Evolutionary conservation across 2,329 filamentous ascomycete species (phyloP).

Genomic region (Lithohypha guttulata): DNA sequence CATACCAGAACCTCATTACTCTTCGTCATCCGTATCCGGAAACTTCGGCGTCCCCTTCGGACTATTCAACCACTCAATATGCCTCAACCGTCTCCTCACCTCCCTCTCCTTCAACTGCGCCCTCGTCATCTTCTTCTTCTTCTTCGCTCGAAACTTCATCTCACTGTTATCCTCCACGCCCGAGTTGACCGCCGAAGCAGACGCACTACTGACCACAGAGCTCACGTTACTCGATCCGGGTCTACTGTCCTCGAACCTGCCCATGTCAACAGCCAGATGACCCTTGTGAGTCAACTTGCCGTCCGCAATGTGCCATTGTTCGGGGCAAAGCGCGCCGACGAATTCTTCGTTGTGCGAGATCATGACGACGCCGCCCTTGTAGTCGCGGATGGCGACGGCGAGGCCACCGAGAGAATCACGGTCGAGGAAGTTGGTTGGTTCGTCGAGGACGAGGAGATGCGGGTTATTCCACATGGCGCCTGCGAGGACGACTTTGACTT

Average conservation of each 20-base stretch:
- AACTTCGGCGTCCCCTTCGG: conserved; percentile 75
- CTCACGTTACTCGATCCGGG: conserved; percentile 52
- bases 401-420: conserved; percentile 93
- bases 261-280: conserved; percentile 58
- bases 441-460: conserved; percentile 90
- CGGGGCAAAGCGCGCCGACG: conserved; percentile 84
- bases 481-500: conserved; percentile 96
- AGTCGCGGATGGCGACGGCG: conserved; percentile 94
- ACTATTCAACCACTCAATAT: conserved; percentile 74
- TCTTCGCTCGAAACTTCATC: conserved; percentile 74
- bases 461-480: conserved; percentile 99
- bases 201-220: conserved; percentile 47
- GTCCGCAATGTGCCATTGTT: conserved; percentile 90
- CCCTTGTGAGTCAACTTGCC: conserved; percentile 80
- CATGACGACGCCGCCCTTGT: conserved; percentile 97
- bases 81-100: conserved; percentile 71
- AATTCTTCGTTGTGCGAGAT: conserved; percentile 99
- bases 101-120: conserved; percentile 92
- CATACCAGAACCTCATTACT: no score
- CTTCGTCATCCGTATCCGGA: conserved; percentile 67
- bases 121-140: conserved; percentile 90
- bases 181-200: conserved; percentile 59
- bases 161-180: conserved; percentile 69
- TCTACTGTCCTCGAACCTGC: conserved; percentile 77
- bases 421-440: conserved; percentile 98